phyloP scores from a whole-genome alignment of 495 filamentous ascomycete species.

The Trichoderma reesei region DNA sequence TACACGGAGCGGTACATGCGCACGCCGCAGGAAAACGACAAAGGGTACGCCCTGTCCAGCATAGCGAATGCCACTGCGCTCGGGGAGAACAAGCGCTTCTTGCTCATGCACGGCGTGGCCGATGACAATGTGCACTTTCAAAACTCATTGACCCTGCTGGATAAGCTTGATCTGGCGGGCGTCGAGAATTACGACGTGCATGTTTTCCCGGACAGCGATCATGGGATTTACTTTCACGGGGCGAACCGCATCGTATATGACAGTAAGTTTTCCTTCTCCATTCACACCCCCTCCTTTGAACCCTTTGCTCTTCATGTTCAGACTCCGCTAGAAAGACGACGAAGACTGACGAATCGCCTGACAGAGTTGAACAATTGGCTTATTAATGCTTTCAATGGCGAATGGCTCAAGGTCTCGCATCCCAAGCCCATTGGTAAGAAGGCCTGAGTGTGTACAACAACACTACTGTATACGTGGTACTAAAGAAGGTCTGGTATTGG shows the following conservation, averaged over 20 bases:
- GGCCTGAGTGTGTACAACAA: background rate
- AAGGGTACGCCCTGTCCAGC: constrained; percentile 65
- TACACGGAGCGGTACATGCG: constrained; percentile 97
- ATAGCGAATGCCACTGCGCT: constrained; percentile 65
- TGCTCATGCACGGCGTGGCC: constrained; percentile 87
- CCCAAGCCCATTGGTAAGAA: constrained; percentile 44
- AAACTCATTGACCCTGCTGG: constrained; percentile 76
- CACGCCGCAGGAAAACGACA: constrained; percentile 69
- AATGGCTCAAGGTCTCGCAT: constrained; percentile 70
- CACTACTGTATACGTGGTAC: too few species aligned
- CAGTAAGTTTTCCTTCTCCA: constrained; percentile 47
- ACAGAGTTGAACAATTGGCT: constrained; percentile 85
- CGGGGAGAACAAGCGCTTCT: constrained; percentile 65
- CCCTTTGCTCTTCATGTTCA: background rate
- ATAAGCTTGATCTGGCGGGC: constrained; percentile 71
- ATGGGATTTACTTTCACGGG: constrained; percentile 91
- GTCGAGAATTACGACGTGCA: constrained; percentile 96
- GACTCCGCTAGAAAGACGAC: background rate
- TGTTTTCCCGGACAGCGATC: constrained; percentile 92
- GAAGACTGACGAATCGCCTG: constrained; percentile 23
- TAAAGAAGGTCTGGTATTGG: background rate
- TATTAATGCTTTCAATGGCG: constrained; percentile 93
- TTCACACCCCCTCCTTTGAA: background rate
- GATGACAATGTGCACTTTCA: constrained; percentile 98
- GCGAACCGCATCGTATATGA: constrained; percentile 90